These are phyloP conservation scores for Cucumis sativus DNA, from an alignment of 306 rosid species.

Conservation along the genomic window Cucumber_9930_V3 NC_026660.2:22005001-22005500, in stretches of 20 bases:
- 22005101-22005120: neutral
- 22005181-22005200: no score
- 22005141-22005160: no score
- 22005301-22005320: no score
- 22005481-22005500: neutral
- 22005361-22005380: no score
- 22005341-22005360: neutral
- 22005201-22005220: no score
- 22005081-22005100: neutral
- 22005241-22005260: neutral
- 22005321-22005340: neutral
- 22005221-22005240: no score
- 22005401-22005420: neutral
- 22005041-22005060: neutral
- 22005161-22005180: no score
- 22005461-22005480: neutral
- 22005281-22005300: no score
- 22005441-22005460: neutral
- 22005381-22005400: neutral
- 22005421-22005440: neutral
- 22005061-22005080: neutral
- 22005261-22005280: neutral
- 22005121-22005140: neutral
- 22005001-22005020: conserved; percentile 21
- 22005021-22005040: neutral